Percentiles rank a stretch among this genome's conserved stretches.
phyloP scores from a whole-genome alignment of 768 basidiomycete genomes.

The Phylloporus sp. region DNA sequence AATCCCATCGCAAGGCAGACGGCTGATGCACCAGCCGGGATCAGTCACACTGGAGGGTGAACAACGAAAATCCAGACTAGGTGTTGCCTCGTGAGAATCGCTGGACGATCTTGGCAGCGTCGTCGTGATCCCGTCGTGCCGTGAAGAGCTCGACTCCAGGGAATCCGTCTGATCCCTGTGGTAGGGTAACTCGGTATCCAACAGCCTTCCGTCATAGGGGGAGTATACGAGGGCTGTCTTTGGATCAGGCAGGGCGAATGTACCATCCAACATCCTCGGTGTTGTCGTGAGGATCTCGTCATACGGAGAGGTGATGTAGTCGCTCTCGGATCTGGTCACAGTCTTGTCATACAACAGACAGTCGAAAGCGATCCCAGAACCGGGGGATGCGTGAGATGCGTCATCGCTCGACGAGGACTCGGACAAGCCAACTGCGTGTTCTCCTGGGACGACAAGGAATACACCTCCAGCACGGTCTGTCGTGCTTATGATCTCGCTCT shows the following conservation, averaged over 20 bases:
- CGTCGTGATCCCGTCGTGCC: not conserved
- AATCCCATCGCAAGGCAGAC: not conserved
- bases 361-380: not conserved
- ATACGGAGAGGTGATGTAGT: not conserved
- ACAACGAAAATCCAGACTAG: not conserved
- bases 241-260: not conserved
- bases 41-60: not conserved
- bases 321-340: not conserved
- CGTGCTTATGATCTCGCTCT: conserved; percentile 13
- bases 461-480: conserved; percentile 1
- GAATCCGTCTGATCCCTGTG: not conserved
- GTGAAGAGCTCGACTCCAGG: not conserved
- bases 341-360: not conserved
- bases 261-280: not conserved
- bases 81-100: not conserved
- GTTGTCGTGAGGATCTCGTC: not conserved
- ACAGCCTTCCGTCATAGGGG: not conserved
- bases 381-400: not conserved
- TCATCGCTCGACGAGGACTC: not conserved
- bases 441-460: conserved; percentile 12
- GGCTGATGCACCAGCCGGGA: not conserved
- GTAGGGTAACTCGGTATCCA: not conserved
- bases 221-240: not conserved
- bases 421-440: not conserved
- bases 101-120: not conserved